Conservation (phyloP, 2,329 filamentous ascomycete genomes). For the Cladosporium halotolerans region DNA sequence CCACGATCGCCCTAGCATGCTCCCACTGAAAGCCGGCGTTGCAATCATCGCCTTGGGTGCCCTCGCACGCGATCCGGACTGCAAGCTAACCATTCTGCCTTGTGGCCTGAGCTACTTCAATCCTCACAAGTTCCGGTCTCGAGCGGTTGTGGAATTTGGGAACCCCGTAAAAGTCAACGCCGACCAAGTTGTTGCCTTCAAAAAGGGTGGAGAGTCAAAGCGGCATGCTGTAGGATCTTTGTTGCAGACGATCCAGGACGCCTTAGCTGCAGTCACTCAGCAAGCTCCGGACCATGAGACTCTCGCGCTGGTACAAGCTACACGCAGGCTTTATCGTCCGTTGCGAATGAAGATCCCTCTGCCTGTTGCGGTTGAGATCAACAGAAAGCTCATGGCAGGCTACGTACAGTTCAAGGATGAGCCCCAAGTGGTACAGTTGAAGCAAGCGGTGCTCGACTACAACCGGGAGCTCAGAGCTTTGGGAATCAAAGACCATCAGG, state of each 20-base stretch:
- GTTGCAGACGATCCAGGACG: conserved; percentile 78
- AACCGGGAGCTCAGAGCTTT: conserved; percentile 80
- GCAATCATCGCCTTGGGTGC: conserved; percentile 96
- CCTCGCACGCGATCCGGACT: conserved; percentile 74
- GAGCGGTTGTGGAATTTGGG: conserved; percentile 92
- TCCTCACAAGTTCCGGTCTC: conserved; percentile 92
- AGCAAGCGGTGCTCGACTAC: conserved; percentile 71
- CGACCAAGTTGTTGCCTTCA: conserved; percentile 80
- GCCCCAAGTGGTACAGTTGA: conserved; percentile 69
- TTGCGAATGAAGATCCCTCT: conserved; percentile 89
- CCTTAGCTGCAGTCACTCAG: conserved; percentile 80
- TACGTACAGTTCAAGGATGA: conserved; percentile 92
- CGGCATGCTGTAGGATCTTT: conserved; percentile 81
- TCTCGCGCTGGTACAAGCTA: conserved; percentile 92
- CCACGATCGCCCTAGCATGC: conserved; percentile 83
- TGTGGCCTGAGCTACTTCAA: conserved; percentile 99
- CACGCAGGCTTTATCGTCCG: conserved; percentile 85
- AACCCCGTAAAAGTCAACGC: conserved; percentile 76
- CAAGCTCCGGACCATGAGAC: conserved; percentile 92
- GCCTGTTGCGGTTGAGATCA: conserved; percentile 87
- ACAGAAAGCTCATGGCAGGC: conserved; percentile 80
- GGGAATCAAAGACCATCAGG: conserved; percentile 86
- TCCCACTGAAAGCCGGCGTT: conserved; percentile 91
- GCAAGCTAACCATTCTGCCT: conserved; percentile 86
- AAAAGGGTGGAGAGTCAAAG: conserved; percentile 59